These are phyloP conservation scores for Rhodamnia argentea DNA, from an alignment of 345 rosid genomes.

Conservation along the genomic window DNA sequence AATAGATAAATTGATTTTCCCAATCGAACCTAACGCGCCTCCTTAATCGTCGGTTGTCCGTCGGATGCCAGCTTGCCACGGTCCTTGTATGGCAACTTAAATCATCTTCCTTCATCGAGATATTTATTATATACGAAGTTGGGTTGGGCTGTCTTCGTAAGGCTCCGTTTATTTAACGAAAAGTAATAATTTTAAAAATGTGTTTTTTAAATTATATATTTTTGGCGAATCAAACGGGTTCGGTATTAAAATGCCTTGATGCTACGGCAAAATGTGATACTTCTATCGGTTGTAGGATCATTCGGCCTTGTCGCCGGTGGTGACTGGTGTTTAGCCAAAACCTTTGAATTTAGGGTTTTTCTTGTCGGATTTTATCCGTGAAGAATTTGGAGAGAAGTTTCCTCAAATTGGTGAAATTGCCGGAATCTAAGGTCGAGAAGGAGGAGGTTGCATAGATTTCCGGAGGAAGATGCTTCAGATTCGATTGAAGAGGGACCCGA, in stretches of 20 bases:
- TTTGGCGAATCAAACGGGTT: too few relatives aligned
- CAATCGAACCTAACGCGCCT: background rate
- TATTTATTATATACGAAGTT: background rate
- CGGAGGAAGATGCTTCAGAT: constrained; percentile 63
- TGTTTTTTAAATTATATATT: too few relatives aligned
- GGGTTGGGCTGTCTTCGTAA: background rate
- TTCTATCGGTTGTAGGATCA: too few relatives aligned
- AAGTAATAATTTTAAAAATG: too few relatives aligned
- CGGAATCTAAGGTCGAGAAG: background rate
- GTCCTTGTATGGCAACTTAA: background rate
- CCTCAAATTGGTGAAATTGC: background rate
- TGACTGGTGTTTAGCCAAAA: background rate
- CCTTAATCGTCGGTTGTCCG: background rate
- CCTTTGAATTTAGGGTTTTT: background rate
- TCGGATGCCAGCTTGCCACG: background rate
- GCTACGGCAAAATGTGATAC: too few relatives aligned
- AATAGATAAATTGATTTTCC: background rate
- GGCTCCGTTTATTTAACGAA: too few relatives aligned
- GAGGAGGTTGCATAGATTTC: background rate
- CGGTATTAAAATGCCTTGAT: too few relatives aligned
- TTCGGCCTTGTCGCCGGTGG: background rate
- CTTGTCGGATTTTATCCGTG: background rate
- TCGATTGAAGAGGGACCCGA: constrained; percentile 52
- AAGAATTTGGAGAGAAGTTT: background rate
- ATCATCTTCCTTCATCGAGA: background rate